Conservation (phyloP, 2,329 filamentous ascomycete genomes). For the Claviceps quebecensis region DNA sequence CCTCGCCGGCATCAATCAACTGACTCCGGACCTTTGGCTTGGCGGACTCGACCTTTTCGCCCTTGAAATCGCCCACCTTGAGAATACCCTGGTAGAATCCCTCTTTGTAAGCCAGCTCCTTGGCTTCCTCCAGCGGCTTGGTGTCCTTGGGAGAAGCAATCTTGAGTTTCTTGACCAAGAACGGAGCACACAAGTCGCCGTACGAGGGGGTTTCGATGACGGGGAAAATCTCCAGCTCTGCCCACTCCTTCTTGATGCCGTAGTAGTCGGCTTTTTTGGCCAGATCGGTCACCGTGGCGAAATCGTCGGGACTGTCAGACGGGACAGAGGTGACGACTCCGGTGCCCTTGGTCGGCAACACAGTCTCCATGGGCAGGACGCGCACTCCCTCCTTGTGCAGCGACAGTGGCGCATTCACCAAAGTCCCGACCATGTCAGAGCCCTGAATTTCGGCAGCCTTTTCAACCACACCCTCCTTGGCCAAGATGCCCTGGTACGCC, state of each 20-base stretch:
- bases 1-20: constrained; percentile 61
- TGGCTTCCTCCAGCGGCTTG: constrained; percentile 78
- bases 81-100: constrained; percentile 93
- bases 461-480: constrained; percentile 59
- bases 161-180: constrained; percentile 82
- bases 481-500: constrained; percentile 82
- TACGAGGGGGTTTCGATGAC: constrained; percentile 83
- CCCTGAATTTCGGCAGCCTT: constrained; percentile 64
- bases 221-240: constrained; percentile 73
- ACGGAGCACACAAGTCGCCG: constrained; percentile 69
- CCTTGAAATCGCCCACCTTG: constrained; percentile 76
- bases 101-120: constrained; percentile 93
- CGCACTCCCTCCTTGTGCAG: constrained; percentile 70
- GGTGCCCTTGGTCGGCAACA: constrained; percentile 86
- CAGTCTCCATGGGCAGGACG: constrained; percentile 89
- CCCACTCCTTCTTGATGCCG: constrained; percentile 93
- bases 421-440: constrained; percentile 70
- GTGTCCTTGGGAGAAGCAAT: constrained; percentile 93
- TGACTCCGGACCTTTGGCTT: constrained; percentile 74
- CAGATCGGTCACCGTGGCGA: constrained; percentile 73
- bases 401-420: constrained; percentile 80
- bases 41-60: constrained; percentile 70
- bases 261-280: constrained; percentile 95
- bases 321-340: constrained; percentile 93
- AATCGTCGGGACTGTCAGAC: constrained; percentile 89